phyloP scores from a whole-genome alignment of 768 basidiomycete species.

The Mrakia frigida region DNA sequence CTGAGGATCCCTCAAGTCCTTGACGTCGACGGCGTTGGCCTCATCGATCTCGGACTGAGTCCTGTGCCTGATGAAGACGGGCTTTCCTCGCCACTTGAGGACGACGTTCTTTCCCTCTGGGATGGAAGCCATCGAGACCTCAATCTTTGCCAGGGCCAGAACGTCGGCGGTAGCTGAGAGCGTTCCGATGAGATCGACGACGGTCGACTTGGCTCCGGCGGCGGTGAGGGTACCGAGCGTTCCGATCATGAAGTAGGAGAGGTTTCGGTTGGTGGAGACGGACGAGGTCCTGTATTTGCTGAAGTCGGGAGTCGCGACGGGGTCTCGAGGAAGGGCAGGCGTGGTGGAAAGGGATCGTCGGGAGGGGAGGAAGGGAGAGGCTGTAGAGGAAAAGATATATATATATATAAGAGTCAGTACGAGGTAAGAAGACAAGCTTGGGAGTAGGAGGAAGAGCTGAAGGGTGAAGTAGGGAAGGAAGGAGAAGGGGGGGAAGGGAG shows the following conservation, averaged over 20 bases:
- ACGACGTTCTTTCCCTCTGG: constrained; percentile 89
- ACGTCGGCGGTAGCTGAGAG: constrained; percentile 98
- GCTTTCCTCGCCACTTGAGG: constrained; percentile 99
- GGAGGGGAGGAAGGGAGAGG: constrained; percentile 11
- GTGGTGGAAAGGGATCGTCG: constrained; percentile 65
- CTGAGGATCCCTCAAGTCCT: constrained; percentile 84
- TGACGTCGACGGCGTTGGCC: constrained; percentile 78
- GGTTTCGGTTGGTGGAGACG: constrained; percentile 50
- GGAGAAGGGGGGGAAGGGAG: background rate
- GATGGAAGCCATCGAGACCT: constrained; percentile 80
- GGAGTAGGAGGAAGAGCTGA: background rate
- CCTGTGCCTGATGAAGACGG: constrained; percentile 97
- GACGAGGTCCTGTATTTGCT: constrained; percentile 69
- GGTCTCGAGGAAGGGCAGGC: constrained; percentile 43
- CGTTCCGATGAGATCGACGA: constrained; percentile 88
- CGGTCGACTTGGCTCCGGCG: constrained; percentile 85
- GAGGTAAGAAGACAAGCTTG: background rate
- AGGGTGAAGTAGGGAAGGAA: background rate
- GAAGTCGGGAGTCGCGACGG: constrained; percentile 81
- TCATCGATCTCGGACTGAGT: constrained; percentile 87
- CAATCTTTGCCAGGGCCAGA: constrained; percentile 94
- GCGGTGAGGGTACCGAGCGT: constrained; percentile 88
- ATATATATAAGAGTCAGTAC: background rate
- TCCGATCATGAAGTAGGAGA: constrained; percentile 50
- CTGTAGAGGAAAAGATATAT: background rate